Percentiles rank a stretch among this genome's conserved stretches.
These are phyloP conservation scores for Calonectria hongkongensis DNA, from an alignment of 2,329 filamentous ascomycete species.

Conservation along the genomic window DNA sequence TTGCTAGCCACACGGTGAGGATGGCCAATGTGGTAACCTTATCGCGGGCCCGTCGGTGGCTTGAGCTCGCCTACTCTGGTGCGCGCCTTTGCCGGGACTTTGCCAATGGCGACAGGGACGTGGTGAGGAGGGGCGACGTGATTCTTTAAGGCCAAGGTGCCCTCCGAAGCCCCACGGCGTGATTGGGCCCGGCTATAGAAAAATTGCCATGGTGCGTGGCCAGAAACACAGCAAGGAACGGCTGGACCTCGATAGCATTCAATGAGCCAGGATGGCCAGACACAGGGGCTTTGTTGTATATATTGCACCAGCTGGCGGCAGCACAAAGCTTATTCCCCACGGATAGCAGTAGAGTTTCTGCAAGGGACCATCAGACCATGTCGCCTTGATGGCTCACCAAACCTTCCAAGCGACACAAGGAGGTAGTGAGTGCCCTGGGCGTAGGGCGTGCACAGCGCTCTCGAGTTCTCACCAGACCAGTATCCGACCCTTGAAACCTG, in stretches of 20 bases:
- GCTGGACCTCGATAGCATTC: neutral
- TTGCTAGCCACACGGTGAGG: neutral
- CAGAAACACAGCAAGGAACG: neutral
- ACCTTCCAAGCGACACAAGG: slow-evolving; percentile 21
- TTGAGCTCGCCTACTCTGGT: neutral
- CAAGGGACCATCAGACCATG: slow-evolving; percentile 23
- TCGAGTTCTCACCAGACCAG: slow-evolving; percentile 5
- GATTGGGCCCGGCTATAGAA: neutral
- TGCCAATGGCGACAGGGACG: too few relatives aligned
- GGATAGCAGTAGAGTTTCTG: slow-evolving; percentile 7
- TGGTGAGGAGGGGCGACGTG: too few relatives aligned
- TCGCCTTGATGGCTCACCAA: slow-evolving; percentile 2
- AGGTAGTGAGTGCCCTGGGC: slow-evolving; percentile 4
- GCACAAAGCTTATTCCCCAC: slow-evolving; percentile 9
- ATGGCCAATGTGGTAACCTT: neutral
- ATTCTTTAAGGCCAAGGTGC: too few relatives aligned
- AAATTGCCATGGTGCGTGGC: neutral
- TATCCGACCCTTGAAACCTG: slow-evolving; percentile 2
- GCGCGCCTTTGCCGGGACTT: neutral
- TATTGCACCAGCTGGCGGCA: neutral
- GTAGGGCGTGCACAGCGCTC: neutral
- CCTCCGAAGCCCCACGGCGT: too few relatives aligned
- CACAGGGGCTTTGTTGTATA: slow-evolving; percentile 12
- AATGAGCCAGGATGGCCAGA: neutral
- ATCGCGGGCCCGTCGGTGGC: slow-evolving; percentile 2